Base-by-base conservation (phyloP, 1,139 yeast genomes). In the Diutina rugosa region DNA sequence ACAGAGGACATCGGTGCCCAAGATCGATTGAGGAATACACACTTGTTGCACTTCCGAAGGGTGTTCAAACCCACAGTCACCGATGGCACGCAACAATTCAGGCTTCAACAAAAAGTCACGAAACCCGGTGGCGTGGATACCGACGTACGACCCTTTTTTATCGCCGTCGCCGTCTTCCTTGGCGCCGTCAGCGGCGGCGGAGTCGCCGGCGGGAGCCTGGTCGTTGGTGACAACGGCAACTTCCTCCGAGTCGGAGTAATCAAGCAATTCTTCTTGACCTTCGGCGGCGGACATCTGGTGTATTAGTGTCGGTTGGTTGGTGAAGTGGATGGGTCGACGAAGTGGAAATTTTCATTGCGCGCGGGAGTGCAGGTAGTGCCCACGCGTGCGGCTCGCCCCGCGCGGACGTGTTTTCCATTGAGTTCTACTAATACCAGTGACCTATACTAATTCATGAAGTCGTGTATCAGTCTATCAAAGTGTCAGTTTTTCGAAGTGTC, bases 41-140 rank as follows among this genome's bases (percentile, higher is more conserved):
- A 90, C 95, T 78, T 93, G 99, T 79, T 93, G 99, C 64, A 93
- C 99, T 85, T 93, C 99, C 62, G 97, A 90, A 63, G 99, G 99
- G 78, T 93, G 99, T 79, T 93, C 99, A 70, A 93, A 93, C 80
- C 99, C 99, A 79, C 97, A 90, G 75, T 93, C 99, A 65, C 93
- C 96, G 70, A 93, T 93, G 63, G 99, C 99, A 76, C 99, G 87
- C 67, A 93, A 81, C 65, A 93, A 81, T 74, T 93, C 99, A 32
- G 98, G 97, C 78, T 93, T 93, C 72, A 93, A 81, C 68, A 93
- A 78, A 75, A 93, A 93, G 75, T 93, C 99, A 76, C 96, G 90
- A 84, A 93, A 93, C 71, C 98, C 97, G 61, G 98, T 91, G 63
- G 98, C 93, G 73, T 93, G 98, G 67, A 90, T 89, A 69, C 98